A percentile compares a stretch with the other conserved stretches of the same genome.
phyloP scores from a whole-genome alignment of 2,329 filamentous ascomycete genomes.

The Nectriaceae sp. region DNA sequence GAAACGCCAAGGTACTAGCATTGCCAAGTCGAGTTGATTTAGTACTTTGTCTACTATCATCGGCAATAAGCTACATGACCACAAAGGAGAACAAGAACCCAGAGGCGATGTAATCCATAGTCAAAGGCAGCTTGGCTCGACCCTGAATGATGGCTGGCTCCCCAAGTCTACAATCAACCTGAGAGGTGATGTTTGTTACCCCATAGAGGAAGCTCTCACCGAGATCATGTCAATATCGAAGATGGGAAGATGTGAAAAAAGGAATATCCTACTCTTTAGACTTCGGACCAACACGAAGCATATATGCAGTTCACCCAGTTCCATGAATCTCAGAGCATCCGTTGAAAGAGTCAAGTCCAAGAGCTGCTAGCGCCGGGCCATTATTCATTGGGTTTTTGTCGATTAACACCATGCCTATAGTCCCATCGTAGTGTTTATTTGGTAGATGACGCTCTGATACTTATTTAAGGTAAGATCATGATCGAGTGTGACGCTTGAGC shows the following conservation, averaged over 20 bases:
- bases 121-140: conserved; percentile 57
- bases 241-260: conserved; percentile 25
- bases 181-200: conserved; percentile 52
- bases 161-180: conserved; percentile 84
- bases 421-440: too few species aligned
- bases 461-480: too few species aligned
- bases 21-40: conserved; percentile 79
- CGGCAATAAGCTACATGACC: conserved; percentile 82
- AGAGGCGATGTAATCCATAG: conserved; percentile 65
- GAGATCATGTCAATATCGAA: neutral
- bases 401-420: too few species aligned
- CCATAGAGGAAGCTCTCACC: conserved; percentile 29
- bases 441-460: too few species aligned
- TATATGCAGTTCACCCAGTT: too few species aligned
- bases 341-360: too few species aligned
- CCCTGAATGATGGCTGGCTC: conserved; percentile 70
- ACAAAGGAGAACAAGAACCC: conserved; percentile 87
- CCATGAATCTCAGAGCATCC: too few species aligned
- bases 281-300: too few species aligned
- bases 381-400: too few species aligned
- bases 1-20: conserved; percentile 65
- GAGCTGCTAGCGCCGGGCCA: too few species aligned
- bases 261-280: too few species aligned
- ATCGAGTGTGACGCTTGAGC: too few species aligned
- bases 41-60: conserved; percentile 92